A percentile compares a stretch with the other conserved stretches of the same genome.
phyloP scores from a whole-genome alignment of 345 rosid genomes.

The Acer saccharum region DNA sequence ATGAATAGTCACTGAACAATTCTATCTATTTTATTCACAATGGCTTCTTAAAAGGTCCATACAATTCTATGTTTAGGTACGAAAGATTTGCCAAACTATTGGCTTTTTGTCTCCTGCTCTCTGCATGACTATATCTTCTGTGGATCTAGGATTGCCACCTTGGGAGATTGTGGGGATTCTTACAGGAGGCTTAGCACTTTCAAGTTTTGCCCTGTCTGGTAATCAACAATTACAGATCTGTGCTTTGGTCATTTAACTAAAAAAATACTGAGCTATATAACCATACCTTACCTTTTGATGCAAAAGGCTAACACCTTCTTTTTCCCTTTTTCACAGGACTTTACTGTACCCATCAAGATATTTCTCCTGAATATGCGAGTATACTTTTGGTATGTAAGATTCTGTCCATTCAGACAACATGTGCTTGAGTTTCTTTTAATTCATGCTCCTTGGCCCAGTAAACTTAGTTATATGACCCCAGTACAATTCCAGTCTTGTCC shows the following conservation, averaged over 20 bases:
- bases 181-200: slow-evolving; percentile 81
- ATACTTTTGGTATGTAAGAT: slow-evolving; percentile 70
- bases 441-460: neutral
- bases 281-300: neutral
- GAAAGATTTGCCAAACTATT: slow-evolving; percentile 91
- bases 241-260: neutral
- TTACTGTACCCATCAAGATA: slow-evolving; percentile 97
- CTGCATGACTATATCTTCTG: slow-evolving; percentile 82
- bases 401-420: slow-evolving; percentile 8
- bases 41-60: slow-evolving; percentile 5
- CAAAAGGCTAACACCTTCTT: neutral
- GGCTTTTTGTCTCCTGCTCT: slow-evolving; percentile 88
- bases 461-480: neutral
- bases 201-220: slow-evolving; percentile 96
- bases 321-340: slow-evolving; percentile 48
- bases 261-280: neutral
- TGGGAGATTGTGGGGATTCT: slow-evolving; percentile 94
- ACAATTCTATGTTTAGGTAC: slow-evolving; percentile 53
- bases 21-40: slow-evolving; percentile 7
- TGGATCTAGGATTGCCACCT: slow-evolving; percentile 88
- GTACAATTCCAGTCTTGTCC: neutral
- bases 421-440: slow-evolving; percentile 1
- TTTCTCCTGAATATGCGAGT: slow-evolving; percentile 93
- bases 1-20: slow-evolving; percentile 17
- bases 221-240: slow-evolving; percentile 18